Evolutionary conservation across 805 yeast species (phyloP).

Genomic region (Hanseniaspora thailandica): DNA sequence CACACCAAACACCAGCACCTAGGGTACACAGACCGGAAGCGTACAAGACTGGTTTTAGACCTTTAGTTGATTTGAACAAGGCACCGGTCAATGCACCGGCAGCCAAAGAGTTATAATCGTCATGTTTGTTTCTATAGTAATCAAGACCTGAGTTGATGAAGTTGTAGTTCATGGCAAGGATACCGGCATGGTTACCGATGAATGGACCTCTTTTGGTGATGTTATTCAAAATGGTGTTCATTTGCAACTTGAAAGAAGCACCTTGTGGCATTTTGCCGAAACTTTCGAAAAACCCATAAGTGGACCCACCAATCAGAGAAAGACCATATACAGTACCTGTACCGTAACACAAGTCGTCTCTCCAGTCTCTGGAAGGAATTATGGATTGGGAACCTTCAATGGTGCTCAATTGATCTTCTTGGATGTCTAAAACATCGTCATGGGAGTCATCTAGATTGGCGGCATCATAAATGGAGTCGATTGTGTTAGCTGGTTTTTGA

Average conservation of each 20-base stretch:
- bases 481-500: conserved; percentile 1
- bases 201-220: conserved; percentile 93
- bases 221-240: conserved; percentile 83
- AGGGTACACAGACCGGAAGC: conserved; percentile 76
- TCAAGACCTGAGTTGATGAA: conserved; percentile 71
- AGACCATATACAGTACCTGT: conserved; percentile 85
- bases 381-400: conserved; percentile 82
- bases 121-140: conserved; percentile 76
- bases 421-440: conserved; percentile 79
- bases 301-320: conserved; percentile 83
- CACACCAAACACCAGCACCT: conserved; percentile 91
- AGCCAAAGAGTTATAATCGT: conserved; percentile 65
- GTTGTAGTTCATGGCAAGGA: conserved; percentile 80
- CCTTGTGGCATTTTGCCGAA: conserved; percentile 60
- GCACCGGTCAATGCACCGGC: conserved; percentile 94
- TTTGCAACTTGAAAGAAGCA: conserved; percentile 67
- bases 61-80: conserved; percentile 72
- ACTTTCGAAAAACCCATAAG: conserved; percentile 81
- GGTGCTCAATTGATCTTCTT: conserved; percentile 63
- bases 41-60: conserved; percentile 77
- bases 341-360: conserved; percentile 94
- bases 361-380: conserved; percentile 94
- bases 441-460: conserved; percentile 77
- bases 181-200: conserved; percentile 91
- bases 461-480: conserved; percentile 61